Percentiles rank a stretch among this genome's conserved stretches.
These are phyloP conservation scores for Diutina siamensis DNA, from an alignment of 1,139 yeast genomes.

Conservation along the genomic window DNA sequence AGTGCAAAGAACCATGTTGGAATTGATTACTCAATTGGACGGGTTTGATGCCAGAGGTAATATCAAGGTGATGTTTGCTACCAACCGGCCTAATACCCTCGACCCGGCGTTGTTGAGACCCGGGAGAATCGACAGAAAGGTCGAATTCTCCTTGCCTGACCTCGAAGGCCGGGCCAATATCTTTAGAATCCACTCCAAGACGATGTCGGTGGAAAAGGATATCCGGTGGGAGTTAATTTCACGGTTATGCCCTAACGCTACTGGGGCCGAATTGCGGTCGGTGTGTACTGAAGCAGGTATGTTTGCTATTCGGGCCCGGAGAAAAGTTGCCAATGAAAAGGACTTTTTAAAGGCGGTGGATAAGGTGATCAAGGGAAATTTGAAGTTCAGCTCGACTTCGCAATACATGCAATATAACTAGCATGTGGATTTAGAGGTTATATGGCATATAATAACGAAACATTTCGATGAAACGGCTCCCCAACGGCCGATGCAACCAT, in stretches of 20 bases:
- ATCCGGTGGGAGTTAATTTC: conserved; percentile 98
- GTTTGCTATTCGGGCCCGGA: conserved; percentile 97
- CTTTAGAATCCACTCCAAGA: conserved; percentile 90
- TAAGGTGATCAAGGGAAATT: conserved; percentile 95
- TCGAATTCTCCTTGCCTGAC: conserved; percentile 92
- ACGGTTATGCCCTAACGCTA: conserved; percentile 91
- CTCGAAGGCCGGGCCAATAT: conserved; percentile 96
- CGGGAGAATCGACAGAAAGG: conserved; percentile 96
- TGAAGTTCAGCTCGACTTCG: conserved; percentile 93
- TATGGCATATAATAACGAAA: too few relatives aligned
- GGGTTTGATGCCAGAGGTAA: conserved; percentile 98
- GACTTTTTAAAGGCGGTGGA: conserved; percentile 96
- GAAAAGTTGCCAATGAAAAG: conserved; percentile 96
- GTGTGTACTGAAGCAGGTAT: conserved; percentile 98
- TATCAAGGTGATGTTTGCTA: conserved; percentile 98
- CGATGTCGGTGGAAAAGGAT: conserved; percentile 95
- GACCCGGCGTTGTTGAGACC: conserved; percentile 98
- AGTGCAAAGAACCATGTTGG: conserved; percentile 98
- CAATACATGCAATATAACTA: conserved; percentile 96
- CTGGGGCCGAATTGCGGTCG: conserved; percentile 83
- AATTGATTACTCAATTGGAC: conserved; percentile 89
- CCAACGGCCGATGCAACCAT: too few relatives aligned
- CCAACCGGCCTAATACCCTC: conserved; percentile 93
- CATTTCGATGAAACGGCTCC: too few relatives aligned
- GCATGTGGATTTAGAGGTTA: too few relatives aligned